Percentiles rank a stretch among this genome's conserved stretches.
These are phyloP conservation scores for Phaseolus lunatus DNA, from an alignment of 306 rosid species.

Conservation along the genomic window DNA sequence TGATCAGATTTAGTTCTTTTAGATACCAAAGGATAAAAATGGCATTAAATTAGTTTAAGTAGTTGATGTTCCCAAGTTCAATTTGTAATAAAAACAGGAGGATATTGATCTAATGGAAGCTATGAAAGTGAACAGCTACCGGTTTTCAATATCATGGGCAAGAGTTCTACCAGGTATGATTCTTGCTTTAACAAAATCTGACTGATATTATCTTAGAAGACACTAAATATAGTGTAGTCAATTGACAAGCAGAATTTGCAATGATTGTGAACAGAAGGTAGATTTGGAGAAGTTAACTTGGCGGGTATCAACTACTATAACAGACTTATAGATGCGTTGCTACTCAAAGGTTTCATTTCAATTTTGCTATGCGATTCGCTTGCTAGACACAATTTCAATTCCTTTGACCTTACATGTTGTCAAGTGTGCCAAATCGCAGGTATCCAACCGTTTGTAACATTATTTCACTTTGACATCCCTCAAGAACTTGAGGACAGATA, in stretches of 20 bases:
- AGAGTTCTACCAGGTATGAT: constrained; percentile 77
- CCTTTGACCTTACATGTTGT: constrained; percentile 1
- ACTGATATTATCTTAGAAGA: background rate
- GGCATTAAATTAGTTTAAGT: background rate
- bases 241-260: constrained; percentile 35
- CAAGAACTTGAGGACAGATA: constrained; percentile 55
- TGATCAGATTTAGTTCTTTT: too few relatives aligned
- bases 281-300: constrained; percentile 64
- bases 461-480: constrained; percentile 57
- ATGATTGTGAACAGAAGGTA: constrained; percentile 60
- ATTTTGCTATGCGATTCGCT: background rate
- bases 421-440: constrained; percentile 41
- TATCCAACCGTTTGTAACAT: constrained; percentile 61
- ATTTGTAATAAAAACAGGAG: constrained; percentile 57
- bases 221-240: constrained; percentile 1
- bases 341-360: constrained; percentile 58
- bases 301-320: constrained; percentile 64
- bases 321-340: constrained; percentile 61
- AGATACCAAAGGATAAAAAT: background rate
- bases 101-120: constrained; percentile 68
- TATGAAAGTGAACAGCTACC: constrained; percentile 67
- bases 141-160: constrained; percentile 83
- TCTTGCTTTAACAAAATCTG: constrained; percentile 17
- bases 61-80: constrained; percentile 1
- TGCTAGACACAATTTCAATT: constrained; percentile 4